Base-by-base conservation (phyloP, 306 rosid species). In the Glycine tomentella region DNA sequence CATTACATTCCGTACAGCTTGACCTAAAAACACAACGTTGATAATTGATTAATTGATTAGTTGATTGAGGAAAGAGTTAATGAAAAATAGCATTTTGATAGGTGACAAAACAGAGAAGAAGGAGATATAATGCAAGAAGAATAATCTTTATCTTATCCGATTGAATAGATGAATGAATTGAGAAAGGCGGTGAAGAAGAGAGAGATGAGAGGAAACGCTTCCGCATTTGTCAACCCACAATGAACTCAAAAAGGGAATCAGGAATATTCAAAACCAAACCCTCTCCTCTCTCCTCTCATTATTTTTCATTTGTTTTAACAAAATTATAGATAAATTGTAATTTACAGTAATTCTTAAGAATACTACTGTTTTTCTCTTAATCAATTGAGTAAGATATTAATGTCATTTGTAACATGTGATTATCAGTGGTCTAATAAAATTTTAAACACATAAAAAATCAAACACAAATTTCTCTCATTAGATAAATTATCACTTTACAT, bases 141-240 rank as follows among this genome's bases (percentile, higher is more conserved):
- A 69, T 63, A 34, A 81, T 55, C 69, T 78, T 83, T 76, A 86
- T 86, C 95, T 90, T 91, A 91, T 88, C 93, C 69, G 20, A 58
- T 57, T 57, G 15, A 11, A 58, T 57, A 36, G 10, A 77, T 3
- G 34, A 49, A 0, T 36, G 12, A 25, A 59, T n/a, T 45, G 40
- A 48, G 45, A 20, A 20, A 7, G 13, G 12, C 8, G 14, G 61
- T 9, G 20, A 25, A 48, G 46, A 64, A 34, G 31, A 2, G 69
- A 9, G 31, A 25, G 31, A 25, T 25, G 52, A 9, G 51, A 46
- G 70, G 34, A 5, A 73, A 64, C 9, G 89, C 8, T 75, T 77
- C 86, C 88, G 84, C 74, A 81, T 77, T 44, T 66, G 87, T 88
- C 94, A 84, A 83, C 90, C 78, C 81, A 84, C 69, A 40, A n/a